Evolutionary conservation across 1,139 yeast species (phyloP), one percentile per base, ranked within the genome.

Genomic region (Candida sojae): DNA sequence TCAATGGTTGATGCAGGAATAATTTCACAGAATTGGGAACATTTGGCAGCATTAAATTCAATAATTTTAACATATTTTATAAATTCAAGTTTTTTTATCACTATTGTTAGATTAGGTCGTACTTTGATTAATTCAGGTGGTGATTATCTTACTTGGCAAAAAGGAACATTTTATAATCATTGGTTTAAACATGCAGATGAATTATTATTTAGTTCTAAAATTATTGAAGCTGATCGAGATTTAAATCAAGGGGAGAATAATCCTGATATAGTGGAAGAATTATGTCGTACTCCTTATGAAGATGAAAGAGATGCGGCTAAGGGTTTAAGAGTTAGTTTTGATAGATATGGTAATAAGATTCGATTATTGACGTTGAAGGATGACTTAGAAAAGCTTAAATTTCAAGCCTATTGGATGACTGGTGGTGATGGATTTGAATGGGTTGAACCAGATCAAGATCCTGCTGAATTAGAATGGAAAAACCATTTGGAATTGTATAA

Each of bases 361-460:
- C 62, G 80, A 49, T 64, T 74, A 40, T 58, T 75, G 48, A 71
- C 70, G 43, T 64, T 71, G 23, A 74, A 68, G 50, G 80, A 75
- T 53, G 74, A 74, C 53, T 59, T 74, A 49, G 78, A 80, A 48
- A 88, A 84, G 50, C 63, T 82, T 44, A 74, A 78, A 67, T 64
- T 84, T 58, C 83, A 86, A 58, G 91, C 89, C 45, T 87, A 86
- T 64, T 87, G 95, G 93, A 79, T 85, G 61, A 71, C 80, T 48
- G 86, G 86, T 10, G 91, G 91, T 12, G 90, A 84, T 52, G 86
- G 87, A 11, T 86, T 84, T 59, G 86, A 82, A 53, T 88, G 92
- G 88, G 83, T 78, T 5, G 93, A 86, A 58, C 92, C 92, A 1
- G 93, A 87, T 60, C 85, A 83, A 60, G 93, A 86, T 60, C 92